Percentiles rank a stretch among this genome's conserved stretches.
phyloP scores from a whole-genome alignment of 768 basidiomycete species.

The Tulasnella sp. region DNA sequence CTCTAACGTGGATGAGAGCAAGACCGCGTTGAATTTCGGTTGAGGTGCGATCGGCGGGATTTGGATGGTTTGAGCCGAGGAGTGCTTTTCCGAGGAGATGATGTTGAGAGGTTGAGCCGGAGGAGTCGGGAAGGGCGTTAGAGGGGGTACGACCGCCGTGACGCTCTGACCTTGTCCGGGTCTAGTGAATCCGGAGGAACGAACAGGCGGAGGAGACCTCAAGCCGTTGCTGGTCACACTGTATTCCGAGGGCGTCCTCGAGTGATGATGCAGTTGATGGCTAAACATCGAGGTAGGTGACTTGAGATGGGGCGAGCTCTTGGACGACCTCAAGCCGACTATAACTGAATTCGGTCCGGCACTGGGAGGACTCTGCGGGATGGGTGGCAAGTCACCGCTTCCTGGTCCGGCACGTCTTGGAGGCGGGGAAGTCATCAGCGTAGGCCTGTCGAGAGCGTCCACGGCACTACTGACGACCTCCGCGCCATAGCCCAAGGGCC shows the following conservation, averaged over 20 bases:
- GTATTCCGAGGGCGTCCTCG: neutral
- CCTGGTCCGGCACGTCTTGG: slow-evolving; percentile 12
- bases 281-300: too few relatives aligned
- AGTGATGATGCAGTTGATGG: neutral
- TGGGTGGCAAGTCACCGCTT: slow-evolving; percentile 34
- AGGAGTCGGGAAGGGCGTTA: slow-evolving; percentile 14
- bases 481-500: slow-evolving; percentile 54
- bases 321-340: slow-evolving; percentile 14
- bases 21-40: slow-evolving; percentile 53
- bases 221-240: neutral
- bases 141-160: slow-evolving; percentile 20
- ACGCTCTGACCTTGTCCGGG: neutral
- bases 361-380: slow-evolving; percentile 37
- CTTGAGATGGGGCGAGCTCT: slow-evolving; percentile 20
- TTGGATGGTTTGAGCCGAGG: slow-evolving; percentile 22
- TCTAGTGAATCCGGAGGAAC: slow-evolving; percentile 25
- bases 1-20: slow-evolving; percentile 39
- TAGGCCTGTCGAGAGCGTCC: slow-evolving; percentile 43
- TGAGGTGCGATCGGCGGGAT: slow-evolving; percentile 41
- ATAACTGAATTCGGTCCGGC: slow-evolving; percentile 21
- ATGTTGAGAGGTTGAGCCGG: slow-evolving; percentile 16
- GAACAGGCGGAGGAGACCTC: slow-evolving; percentile 22
- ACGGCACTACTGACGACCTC: slow-evolving; percentile 68
- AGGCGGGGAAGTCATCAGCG: neutral
- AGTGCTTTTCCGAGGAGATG: slow-evolving; percentile 17